These are phyloP conservation scores for Artemisia tridentata DNA, from an alignment of 129 eudicot genomes.

Conservation along the genomic window DNA sequence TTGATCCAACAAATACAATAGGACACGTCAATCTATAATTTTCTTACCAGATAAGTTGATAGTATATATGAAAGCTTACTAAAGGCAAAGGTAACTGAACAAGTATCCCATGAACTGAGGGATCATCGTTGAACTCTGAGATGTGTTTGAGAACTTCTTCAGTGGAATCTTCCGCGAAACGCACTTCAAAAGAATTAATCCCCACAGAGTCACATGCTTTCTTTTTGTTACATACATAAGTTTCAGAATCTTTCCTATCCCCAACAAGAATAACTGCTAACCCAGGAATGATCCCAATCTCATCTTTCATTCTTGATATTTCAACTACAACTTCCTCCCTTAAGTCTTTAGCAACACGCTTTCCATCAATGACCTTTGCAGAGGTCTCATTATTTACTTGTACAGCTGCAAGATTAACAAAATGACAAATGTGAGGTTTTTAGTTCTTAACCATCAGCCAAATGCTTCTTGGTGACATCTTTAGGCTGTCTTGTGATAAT, in stretches of 20 bases:
- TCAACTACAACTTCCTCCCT: constrained; percentile 70
- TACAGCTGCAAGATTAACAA: constrained; percentile 43
- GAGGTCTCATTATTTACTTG: constrained; percentile 45
- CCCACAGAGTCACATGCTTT: constrained; percentile 91
- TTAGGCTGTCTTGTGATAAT: too few relatives aligned
- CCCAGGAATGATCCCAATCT: constrained; percentile 79
- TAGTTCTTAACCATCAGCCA: constrained; percentile 1
- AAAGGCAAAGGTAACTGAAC: constrained; percentile 94
- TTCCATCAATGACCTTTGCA: constrained; percentile 83
- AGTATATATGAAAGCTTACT: constrained; percentile 47
- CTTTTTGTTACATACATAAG: constrained; percentile 86
- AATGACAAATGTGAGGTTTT: constrained; percentile 14
- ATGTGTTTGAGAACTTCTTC: constrained; percentile 76
- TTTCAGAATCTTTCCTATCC: constrained; percentile 92
- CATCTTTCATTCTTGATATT: constrained; percentile 77
- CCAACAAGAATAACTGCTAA: constrained; percentile 96
- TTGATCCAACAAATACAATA: constrained; percentile 36
- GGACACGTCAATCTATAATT: constrained; percentile 5
- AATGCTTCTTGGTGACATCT: background rate
- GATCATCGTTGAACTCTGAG: constrained; percentile 73
- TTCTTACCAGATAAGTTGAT: background rate
- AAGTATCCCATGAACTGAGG: constrained; percentile 88
- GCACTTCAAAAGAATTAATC: constrained; percentile 76
- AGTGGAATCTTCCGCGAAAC: constrained; percentile 62
- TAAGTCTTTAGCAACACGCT: constrained; percentile 68